Evolutionary conservation across 2,329 filamentous ascomycete species (phyloP).

Genomic region (Metarhizium rileyi): DNA sequence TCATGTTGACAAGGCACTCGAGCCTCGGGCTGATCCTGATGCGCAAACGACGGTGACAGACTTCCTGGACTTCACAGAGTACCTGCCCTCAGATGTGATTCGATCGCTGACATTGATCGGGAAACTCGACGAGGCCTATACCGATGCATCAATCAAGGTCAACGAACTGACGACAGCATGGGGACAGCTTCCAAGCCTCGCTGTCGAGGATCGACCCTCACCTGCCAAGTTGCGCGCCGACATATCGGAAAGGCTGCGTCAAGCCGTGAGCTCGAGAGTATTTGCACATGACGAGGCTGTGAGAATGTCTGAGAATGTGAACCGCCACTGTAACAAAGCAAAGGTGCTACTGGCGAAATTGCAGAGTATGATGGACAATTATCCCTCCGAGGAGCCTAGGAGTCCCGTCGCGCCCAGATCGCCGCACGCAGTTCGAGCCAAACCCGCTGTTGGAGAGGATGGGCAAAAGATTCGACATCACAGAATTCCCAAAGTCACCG

Average conservation of each 20-base stretch:
- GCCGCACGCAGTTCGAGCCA: constrained; percentile 41
- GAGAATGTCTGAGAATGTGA: constrained; percentile 54
- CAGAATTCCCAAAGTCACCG: constrained; percentile 48
- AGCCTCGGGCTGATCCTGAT: constrained; percentile 52
- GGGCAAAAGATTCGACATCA: constrained; percentile 37
- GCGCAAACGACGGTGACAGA: constrained; percentile 60
- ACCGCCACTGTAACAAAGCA: constrained; percentile 51
- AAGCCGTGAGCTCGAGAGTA: constrained; percentile 44
- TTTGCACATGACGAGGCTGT: constrained; percentile 52
- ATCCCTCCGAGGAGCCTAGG: constrained; percentile 43
- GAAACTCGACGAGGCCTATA: constrained; percentile 50
- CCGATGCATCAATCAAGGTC: constrained; percentile 43
- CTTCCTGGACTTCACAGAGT: constrained; percentile 61
- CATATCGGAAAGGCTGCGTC: constrained; percentile 48
- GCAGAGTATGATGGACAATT: constrained; percentile 50
- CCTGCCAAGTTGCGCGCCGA: constrained; percentile 45
- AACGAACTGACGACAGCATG: constrained; percentile 48
- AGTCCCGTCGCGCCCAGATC: constrained; percentile 43
- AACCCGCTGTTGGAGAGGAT: constrained; percentile 34
- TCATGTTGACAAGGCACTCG: constrained; percentile 32
- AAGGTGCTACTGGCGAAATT: constrained; percentile 50
- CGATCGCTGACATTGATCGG: constrained; percentile 57
- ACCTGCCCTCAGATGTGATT: constrained; percentile 56
- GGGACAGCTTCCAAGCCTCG: constrained; percentile 42
- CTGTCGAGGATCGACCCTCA: constrained; percentile 36